phyloP scores from a whole-genome alignment of 2,329 filamentous ascomycete genomes.

The Phialemonium atrogriseum region DNA sequence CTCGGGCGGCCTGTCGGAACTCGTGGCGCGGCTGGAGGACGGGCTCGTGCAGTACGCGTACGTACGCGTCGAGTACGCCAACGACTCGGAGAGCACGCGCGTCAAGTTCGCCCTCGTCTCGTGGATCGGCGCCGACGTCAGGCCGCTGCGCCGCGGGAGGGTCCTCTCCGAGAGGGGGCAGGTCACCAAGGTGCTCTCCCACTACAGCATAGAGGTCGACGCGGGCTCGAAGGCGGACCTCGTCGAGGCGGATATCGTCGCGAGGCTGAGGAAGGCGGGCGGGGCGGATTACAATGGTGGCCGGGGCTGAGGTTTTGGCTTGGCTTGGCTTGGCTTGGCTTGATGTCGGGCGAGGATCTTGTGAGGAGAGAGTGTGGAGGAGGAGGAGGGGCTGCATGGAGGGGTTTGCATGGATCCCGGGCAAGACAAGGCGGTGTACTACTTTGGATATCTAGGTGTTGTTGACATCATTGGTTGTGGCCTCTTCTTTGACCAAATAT shows the following conservation, averaged over 20 bases:
- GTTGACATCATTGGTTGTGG: too few relatives aligned
- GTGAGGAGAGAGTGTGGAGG: too few relatives aligned
- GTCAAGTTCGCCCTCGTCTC: slow-evolving; percentile 62
- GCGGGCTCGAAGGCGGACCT: slow-evolving; percentile 52
- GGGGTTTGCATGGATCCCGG: too few relatives aligned
- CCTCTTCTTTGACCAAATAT: too few relatives aligned
- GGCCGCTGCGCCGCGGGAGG: slow-evolving; percentile 62
- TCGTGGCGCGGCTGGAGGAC: slow-evolving; percentile 48
- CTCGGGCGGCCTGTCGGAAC: slow-evolving; percentile 50
- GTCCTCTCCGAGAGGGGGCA: slow-evolving; percentile 59
- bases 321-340: too few relatives aligned
- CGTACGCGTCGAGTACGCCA: slow-evolving; percentile 59
- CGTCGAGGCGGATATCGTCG: slow-evolving; percentile 52
- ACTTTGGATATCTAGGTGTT: too few relatives aligned
- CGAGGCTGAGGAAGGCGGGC: slow-evolving; percentile 54
- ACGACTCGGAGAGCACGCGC: slow-evolving; percentile 60
- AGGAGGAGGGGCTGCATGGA: too few relatives aligned
- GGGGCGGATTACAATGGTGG: slow-evolving; percentile 66
- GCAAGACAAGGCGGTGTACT: too few relatives aligned
- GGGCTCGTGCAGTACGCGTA: slow-evolving; percentile 58
- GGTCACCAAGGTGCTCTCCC: slow-evolving; percentile 55
- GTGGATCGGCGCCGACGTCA: slow-evolving; percentile 58
- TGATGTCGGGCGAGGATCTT: too few relatives aligned
- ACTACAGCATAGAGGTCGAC: slow-evolving; percentile 58
- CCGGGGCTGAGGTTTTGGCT: too few relatives aligned